Base-by-base conservation (phyloP, 129 eudicot species). In the Arctium lappa region DNA sequence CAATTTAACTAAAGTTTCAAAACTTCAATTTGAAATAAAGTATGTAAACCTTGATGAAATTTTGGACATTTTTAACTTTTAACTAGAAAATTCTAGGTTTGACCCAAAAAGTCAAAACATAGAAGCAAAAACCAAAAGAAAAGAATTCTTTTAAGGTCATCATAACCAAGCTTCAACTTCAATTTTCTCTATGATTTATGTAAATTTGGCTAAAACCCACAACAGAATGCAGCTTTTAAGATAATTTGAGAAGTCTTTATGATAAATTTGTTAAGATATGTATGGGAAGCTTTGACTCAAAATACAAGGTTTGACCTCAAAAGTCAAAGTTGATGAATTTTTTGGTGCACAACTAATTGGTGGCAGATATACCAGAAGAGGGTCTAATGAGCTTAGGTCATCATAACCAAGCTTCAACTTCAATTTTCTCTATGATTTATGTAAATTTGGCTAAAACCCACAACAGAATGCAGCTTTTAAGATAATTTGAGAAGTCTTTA, bases 291-390 rank as follows among this genome's bases (percentile, higher is more conserved):
- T 37, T 78, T 39, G 42, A 29, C 9, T 65, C 32, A 18, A 80
- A 53, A 71, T 38, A 38, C 12, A 46, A 15, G 8, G 22, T 53
- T 72, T 78, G 75, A 72, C 86, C 66, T 70, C 13, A 38, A 72
- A 69, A 77, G 78, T 56, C 74, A 72, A 32, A 46, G 31, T 63
- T n/a, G 5, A 30, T 78, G 18, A 34, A 16, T 16, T 72, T n/a
- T 76, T 68, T 85, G 40, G 79, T 34, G 33, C 18, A 68, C 42
- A 73, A 38, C 42, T 40, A 76, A 77, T 74, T 80, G 48, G 38
- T 80, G 74, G 70, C 85, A 89, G 97, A 93, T 53, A 56, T 89
- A 84, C 95, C 89, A 88, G 98, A 89, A 79, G 93, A 90, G 86
- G 92, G 88, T 82, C 81, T 91, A 77, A 81, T 86, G 72, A 87